Conservation (phyloP, 2,329 filamentous ascomycete genomes). For the Pseudogymnoascus sp. region DNA sequence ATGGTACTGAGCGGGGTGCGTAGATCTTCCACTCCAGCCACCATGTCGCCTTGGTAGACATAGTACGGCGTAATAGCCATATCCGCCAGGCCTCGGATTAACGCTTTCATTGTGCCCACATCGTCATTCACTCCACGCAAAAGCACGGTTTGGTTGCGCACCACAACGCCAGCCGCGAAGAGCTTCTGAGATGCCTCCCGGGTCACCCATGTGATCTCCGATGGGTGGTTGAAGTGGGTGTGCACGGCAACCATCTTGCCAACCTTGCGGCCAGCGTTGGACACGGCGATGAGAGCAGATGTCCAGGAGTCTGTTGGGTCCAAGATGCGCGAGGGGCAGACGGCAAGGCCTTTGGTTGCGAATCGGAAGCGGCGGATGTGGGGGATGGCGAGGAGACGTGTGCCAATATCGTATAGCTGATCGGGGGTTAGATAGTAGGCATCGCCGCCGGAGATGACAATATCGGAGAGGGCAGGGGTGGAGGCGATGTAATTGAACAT, state of each 20-base stretch:
- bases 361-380: constrained; percentile 53
- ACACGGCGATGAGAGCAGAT: constrained; percentile 41
- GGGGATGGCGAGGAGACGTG: constrained; percentile 45
- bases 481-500: constrained; percentile 48
- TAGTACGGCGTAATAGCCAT: constrained; percentile 53
- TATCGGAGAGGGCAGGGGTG: constrained; percentile 42
- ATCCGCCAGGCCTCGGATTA: constrained; percentile 46
- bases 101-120: constrained; percentile 39
- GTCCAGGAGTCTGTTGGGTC: constrained; percentile 46
- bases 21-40: constrained; percentile 50
- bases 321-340: constrained; percentile 47
- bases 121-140: constrained; percentile 51
- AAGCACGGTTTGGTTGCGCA: constrained; percentile 53
- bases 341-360: constrained; percentile 53
- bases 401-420: constrained; percentile 44
- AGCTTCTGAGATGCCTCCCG: constrained; percentile 41
- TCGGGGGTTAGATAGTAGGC: constrained; percentile 47
- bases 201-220: constrained; percentile 54
- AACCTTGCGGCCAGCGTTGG: constrained; percentile 39
- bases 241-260: constrained; percentile 55
- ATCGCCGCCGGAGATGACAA: constrained; percentile 56
- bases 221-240: constrained; percentile 57
- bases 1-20: constrained; percentile 52
- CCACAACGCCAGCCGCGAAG: constrained; percentile 41
- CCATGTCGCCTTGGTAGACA: constrained; percentile 58